Conservation (phyloP, 2,329 filamentous ascomycete species). For the Colletotrichum lindemuthianum region DNA sequence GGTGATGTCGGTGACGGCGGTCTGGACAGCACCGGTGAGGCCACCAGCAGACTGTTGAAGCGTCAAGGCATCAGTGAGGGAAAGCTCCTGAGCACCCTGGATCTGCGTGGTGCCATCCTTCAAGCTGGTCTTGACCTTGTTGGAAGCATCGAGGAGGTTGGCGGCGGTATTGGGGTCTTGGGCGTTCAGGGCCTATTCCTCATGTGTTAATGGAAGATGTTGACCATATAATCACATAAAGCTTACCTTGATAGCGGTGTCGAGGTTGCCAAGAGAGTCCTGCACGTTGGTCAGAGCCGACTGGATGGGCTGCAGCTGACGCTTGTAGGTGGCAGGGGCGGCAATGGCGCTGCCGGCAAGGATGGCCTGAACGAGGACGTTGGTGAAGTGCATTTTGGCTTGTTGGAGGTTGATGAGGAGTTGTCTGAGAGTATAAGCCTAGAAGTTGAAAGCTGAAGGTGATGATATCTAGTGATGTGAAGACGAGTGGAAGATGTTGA, state of each 20-base stretch:
- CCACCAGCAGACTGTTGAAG: slow-evolving; percentile 38
- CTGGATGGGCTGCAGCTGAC: slow-evolving; percentile 66
- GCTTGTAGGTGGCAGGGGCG: slow-evolving; percentile 44
- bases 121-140: slow-evolving; percentile 36
- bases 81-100: slow-evolving; percentile 39
- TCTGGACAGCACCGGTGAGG: slow-evolving; percentile 39
- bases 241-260: slow-evolving; percentile 38
- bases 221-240: fast-evolving
- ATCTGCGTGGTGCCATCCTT: slow-evolving; percentile 41
- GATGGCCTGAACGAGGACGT: slow-evolving; percentile 60
- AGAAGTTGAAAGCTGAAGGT: not conserved
- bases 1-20: slow-evolving; percentile 37
- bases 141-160: slow-evolving; percentile 42
- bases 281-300: slow-evolving; percentile 68
- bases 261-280: slow-evolving; percentile 66
- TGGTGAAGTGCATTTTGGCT: slow-evolving; percentile 42
- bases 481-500: not conserved
- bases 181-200: slow-evolving; percentile 46
- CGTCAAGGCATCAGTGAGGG: slow-evolving; percentile 39
- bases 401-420: slow-evolving; percentile 6
- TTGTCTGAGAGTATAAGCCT: not conserved
- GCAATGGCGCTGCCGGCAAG: slow-evolving; percentile 58
- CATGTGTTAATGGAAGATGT: not conserved
- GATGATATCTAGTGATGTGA: not conserved
- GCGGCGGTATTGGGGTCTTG: slow-evolving; percentile 60